Conservation (phyloP, 1,284 basidiomycete species). For the Cutaneotrichosporon sp. region DNA sequence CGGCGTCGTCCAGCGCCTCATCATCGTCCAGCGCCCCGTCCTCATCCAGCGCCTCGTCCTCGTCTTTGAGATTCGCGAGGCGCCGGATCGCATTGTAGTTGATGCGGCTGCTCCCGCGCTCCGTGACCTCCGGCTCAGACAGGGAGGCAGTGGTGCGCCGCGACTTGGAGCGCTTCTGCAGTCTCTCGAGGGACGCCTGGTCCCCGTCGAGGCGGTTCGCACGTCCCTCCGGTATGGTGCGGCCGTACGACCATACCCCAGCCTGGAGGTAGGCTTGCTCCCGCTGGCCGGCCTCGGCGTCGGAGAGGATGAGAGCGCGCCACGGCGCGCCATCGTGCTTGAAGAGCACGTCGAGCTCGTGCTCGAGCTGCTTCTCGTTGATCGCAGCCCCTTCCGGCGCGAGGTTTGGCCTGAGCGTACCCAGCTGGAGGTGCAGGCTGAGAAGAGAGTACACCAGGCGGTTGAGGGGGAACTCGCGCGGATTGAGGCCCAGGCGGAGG, state of each 20-base stretch:
- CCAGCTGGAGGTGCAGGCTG: constrained; percentile 15
- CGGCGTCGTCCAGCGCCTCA: no score
- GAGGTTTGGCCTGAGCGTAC: constrained; percentile 10
- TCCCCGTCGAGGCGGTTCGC: neutral
- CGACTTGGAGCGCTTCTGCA: neutral
- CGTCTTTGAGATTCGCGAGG: neutral
- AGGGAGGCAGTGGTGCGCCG: neutral
- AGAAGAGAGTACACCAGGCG: constrained; percentile 34
- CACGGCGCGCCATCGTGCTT: constrained; percentile 12
- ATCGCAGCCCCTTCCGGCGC: constrained; percentile 5
- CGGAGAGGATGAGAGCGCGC: constrained; percentile 5
- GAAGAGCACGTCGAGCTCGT: constrained; percentile 26
- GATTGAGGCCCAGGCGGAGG: constrained; percentile 34
- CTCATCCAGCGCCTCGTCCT: neutral
- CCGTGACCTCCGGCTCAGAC: neutral
- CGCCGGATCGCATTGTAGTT: constrained; percentile 8
- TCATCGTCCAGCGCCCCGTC: neutral
- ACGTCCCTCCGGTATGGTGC: constrained; percentile 10
- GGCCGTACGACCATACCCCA: constrained; percentile 7
- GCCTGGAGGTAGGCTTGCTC: constrained; percentile 11
- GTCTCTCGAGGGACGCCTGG: neutral
- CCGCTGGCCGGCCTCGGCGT: constrained; percentile 7
- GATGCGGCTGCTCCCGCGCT: constrained; percentile 10
- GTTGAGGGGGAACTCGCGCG: constrained; percentile 34
- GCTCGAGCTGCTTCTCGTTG: constrained; percentile 15